Base-by-base conservation (phyloP, 371 early-diverging fungal species). In the Apophysomyces variabilis region DNA sequence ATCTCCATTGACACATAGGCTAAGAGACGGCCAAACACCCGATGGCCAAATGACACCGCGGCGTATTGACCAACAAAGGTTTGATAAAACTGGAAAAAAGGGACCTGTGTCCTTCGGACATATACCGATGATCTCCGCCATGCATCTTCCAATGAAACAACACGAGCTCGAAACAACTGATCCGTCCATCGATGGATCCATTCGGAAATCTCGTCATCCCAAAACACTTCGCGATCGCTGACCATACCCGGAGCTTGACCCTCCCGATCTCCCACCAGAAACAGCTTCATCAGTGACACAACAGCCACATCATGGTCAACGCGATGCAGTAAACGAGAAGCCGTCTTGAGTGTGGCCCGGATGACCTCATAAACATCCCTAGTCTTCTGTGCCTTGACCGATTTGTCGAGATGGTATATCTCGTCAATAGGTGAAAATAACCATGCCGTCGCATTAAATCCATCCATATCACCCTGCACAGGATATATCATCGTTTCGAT, bases 51-150 rank as follows among this genome's bases (percentile, higher is more conserved):
- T 3, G 83, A 83, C 26, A 77, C 74, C 26, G 79, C 59, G 21
- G 83, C 83, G 70, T 80, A 83, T 57, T 85, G 86, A 13, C 83
- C 80, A n/a, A 86, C 82, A 70, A 85, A 87, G 56, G 78, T 69
- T 64, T 85, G 86, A 75, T 84, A 80, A 64, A 87, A 87, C 67
- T 83, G 88, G 38, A 73, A 77, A 67, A 87, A 87, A 35, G 84
- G 83, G 41, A 81, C 64, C 58, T 71, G 69, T 41, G 72, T 70
- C 57, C 76, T 71, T 69, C 76, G 79, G 60, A 74, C 76, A 62
- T 72, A 67, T 37, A 35, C 64, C 58, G 83, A 83, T 44, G 80
- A 76, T 67, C 71, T 71, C 72, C 67, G 72, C 80, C 80, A 83
- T 47, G 83, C 83, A 36, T 60, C 60, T 47, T 79, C 78, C 60